Evolutionary conservation across 306 rosid genomes (phyloP).

Genomic region (Castanopsis chinensis): DNA sequence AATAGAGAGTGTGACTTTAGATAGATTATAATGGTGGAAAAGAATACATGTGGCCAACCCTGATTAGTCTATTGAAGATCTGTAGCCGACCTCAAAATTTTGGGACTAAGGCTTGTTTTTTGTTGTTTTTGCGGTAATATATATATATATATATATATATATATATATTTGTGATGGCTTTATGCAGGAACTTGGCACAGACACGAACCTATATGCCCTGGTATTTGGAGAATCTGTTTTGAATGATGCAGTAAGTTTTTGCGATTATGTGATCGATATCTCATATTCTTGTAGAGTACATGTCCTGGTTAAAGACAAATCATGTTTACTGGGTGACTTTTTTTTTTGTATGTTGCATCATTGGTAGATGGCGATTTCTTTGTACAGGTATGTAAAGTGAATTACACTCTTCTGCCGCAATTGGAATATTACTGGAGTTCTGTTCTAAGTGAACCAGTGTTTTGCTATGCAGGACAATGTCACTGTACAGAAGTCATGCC

Average conservation of each 20-base stretch:
- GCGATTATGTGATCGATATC: slow-evolving; percentile 3
- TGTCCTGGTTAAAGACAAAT: slow-evolving; percentile 24
- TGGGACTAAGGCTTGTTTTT: too few relatives aligned
- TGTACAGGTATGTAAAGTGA: slow-evolving; percentile 73
- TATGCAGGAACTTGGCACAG: slow-evolving; percentile 90
- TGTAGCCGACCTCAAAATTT: too few relatives aligned
- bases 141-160: too few relatives aligned
- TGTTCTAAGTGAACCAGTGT: slow-evolving; percentile 19
- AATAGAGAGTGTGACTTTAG: too few relatives aligned
- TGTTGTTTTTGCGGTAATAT: neutral
- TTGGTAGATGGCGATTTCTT: slow-evolving; percentile 92
- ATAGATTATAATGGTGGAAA: too few relatives aligned
- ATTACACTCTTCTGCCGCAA: slow-evolving; percentile 5
- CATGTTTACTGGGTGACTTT: slow-evolving; percentile 21
- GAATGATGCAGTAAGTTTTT: slow-evolving; percentile 88
- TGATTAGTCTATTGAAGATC: too few relatives aligned
- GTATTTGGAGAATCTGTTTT: slow-evolving; percentile 98
- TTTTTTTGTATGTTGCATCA: slow-evolving; percentile 18
- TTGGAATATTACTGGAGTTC: slow-evolving; percentile 20
- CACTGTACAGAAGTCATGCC: slow-evolving; percentile 62
- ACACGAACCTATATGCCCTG: slow-evolving; percentile 88
- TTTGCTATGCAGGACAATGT: slow-evolving; percentile 72
- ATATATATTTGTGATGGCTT: slow-evolving; percentile 8
- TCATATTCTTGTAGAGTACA: slow-evolving; percentile 15
- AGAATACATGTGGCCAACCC: too few relatives aligned